phyloP scores from a whole-genome alignment of 768 basidiomycete species.

The Xerocomus brunneocitrinus region DNA sequence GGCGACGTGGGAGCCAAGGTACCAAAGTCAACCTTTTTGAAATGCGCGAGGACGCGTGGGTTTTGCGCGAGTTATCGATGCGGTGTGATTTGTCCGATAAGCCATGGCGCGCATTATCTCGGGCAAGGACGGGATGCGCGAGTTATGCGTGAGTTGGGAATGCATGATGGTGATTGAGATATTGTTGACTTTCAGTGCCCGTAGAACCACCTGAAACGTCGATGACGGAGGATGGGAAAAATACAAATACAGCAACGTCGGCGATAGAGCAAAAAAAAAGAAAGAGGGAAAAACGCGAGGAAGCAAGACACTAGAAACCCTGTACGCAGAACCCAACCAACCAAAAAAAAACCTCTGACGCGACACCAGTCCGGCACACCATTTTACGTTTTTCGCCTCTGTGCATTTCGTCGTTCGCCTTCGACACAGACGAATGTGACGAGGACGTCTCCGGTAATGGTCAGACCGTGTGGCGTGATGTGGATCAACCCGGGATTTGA shows the following conservation, averaged over 20 bases:
- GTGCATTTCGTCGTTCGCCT: slow-evolving; percentile 29
- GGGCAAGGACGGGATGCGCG: neutral
- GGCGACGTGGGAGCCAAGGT: neutral
- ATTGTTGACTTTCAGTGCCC: neutral
- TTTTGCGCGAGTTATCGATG: neutral
- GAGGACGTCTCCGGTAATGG: slow-evolving; percentile 31
- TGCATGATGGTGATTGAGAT: neutral
- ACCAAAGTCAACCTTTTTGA: neutral
- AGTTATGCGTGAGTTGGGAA: neutral
- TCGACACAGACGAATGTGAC: slow-evolving; percentile 31
- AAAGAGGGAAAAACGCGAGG: neutral
- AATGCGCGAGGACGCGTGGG: too few relatives aligned
- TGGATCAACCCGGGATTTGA: slow-evolving; percentile 29
- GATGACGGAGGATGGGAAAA: neutral
- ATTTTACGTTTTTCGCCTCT: slow-evolving; percentile 17
- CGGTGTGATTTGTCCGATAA: neutral
- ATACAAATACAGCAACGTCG: neutral
- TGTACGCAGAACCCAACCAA: neutral
- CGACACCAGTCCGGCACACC: neutral
- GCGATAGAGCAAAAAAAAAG: neutral
- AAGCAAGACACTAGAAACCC: neutral
- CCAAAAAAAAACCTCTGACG: neutral
- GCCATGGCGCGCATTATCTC: neutral
- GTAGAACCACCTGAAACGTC: neutral
- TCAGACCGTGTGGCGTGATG: slow-evolving; percentile 31